Base-by-base conservation (phyloP, 2,329 filamentous ascomycete species). In the Teratosphaeria pseudoeucalypti region DNA sequence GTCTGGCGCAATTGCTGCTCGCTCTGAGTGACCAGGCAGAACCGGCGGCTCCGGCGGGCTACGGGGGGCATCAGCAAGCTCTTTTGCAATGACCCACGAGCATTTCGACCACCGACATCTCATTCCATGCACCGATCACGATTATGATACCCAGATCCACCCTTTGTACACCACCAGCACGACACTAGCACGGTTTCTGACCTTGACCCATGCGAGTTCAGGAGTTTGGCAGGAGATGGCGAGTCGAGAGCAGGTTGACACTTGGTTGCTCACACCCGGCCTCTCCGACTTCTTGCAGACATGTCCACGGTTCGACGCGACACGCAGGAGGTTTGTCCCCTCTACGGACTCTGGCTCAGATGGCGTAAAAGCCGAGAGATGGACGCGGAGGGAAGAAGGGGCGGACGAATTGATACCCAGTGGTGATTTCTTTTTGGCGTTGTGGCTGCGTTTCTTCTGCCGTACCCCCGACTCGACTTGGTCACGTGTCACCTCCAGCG, bases 1-100 rank as follows among this genome's bases (percentile, higher is more conserved):
- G 94, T 74, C 86, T 99, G 37, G 90, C 92, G n/a, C 94, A 97
- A 76, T 85, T 99, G 9, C 82, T 97, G 61, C 95, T 97, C 77
- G 97, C 97, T 72, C 84, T 99, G 58, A 95, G 90, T 10, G 94
- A 97, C 75, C 70, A 72, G 53, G 71, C 71, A 11, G 72, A 71
- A 58, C 68, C 68, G 9, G 60, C 62, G 23, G 63, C 68, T 63
- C 61, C 63, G n/a, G 58, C 61, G 2, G 57, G 57, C 5, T 68
- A 67, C 43, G 62, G 59, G 27, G 54, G 61, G 16, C 65, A 65
- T 52, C 64, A 65, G 60, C 63, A 61, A 47, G 57, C 56, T 54
- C 57, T 63, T 19, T 55, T 63, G 55, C 58, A 58, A 14, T 62
- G 47, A 54, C 23, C 43, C 43, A 49, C 6, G 23, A 49, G 43